Conservation (phyloP, 257 asterid species). For the Paraleonurus japonicus region DNA sequence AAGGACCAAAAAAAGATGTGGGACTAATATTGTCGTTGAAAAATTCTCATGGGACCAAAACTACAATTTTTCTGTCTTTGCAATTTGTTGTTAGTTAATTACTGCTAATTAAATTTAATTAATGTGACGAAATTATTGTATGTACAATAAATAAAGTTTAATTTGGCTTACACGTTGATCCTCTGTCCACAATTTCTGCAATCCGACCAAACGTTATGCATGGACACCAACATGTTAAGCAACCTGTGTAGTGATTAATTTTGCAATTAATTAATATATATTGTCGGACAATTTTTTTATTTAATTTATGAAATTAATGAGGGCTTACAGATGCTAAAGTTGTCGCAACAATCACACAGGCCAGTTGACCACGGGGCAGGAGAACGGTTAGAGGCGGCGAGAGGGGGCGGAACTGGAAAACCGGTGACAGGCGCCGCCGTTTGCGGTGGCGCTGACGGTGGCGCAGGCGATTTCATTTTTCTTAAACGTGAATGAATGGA, state of each 20-base stretch:
- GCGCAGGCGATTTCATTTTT: not conserved
- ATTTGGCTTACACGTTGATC: slow-evolving; percentile 50
- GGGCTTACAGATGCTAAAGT: slow-evolving; percentile 43
- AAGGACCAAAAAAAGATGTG: too few species aligned
- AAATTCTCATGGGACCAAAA: too few species aligned
- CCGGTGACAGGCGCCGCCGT: slow-evolving; percentile 19
- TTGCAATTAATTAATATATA: not conserved
- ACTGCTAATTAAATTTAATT: too few species aligned
- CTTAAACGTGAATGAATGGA: not conserved
- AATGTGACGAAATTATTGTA: too few species aligned
- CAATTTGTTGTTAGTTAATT: too few species aligned
- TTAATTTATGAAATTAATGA: too few species aligned
- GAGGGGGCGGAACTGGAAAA: slow-evolving; percentile 9
- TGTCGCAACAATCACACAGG: slow-evolving; percentile 42
- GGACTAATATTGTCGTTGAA: too few species aligned
- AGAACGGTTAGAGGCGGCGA: slow-evolving; percentile 12
- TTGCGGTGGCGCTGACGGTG: slow-evolving; percentile 32
- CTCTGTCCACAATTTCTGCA: slow-evolving; percentile 65
- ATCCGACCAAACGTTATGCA: slow-evolving; percentile 69
- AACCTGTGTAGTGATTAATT: slow-evolving; percentile 32
- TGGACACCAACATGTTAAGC: slow-evolving; percentile 71
- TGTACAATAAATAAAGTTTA: too few species aligned
- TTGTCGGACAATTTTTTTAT: not conserved
- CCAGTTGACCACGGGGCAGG: slow-evolving; percentile 54
- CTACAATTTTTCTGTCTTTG: too few species aligned